These are phyloP conservation scores for Toxoplasma gondii DNA, from an alignment of 169 alveolate genomes.

Conservation along the genomic window DNA sequence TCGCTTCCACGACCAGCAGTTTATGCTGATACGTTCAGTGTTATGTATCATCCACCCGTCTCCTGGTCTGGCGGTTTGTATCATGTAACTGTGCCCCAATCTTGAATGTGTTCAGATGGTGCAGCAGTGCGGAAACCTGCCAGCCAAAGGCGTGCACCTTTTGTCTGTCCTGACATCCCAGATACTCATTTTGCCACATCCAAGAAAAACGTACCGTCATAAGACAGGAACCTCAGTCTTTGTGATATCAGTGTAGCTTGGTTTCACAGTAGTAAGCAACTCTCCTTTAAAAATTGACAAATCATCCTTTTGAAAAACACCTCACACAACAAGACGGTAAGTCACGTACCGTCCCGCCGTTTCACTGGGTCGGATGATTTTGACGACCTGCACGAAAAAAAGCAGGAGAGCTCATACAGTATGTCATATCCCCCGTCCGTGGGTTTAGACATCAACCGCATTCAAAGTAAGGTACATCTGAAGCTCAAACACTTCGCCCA, in stretches of 20 bases:
- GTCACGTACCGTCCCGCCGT: conserved; percentile 99
- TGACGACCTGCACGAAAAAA: conserved; percentile 85
- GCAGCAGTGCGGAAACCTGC: too few relatives aligned
- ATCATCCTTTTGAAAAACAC: neutral
- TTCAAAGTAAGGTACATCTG: too few relatives aligned
- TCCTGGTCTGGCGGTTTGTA: too few relatives aligned
- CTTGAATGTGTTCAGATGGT: too few relatives aligned
- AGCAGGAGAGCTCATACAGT: neutral
- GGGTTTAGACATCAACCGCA: too few relatives aligned
- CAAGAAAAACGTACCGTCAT: neutral
- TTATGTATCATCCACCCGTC: too few relatives aligned
- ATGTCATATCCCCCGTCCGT: neutral
- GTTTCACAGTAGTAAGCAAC: neutral
- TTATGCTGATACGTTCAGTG: too few relatives aligned
- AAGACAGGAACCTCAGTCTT: neutral
- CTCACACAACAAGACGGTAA: conserved; percentile 89
- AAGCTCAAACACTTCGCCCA: too few relatives aligned
- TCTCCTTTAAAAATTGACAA: neutral
- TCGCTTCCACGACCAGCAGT: too few relatives aligned
- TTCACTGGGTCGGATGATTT: conserved; percentile 96
- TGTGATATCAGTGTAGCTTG: neutral
- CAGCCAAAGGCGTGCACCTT: neutral
- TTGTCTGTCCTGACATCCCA: neutral
- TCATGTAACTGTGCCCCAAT: too few relatives aligned
- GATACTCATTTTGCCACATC: neutral